A percentile compares a stretch with the other conserved stretches of the same genome.
Conservation (phyloP, 495 filamentous ascomycete species). For the Astrothelium subdiscretum region DNA sequence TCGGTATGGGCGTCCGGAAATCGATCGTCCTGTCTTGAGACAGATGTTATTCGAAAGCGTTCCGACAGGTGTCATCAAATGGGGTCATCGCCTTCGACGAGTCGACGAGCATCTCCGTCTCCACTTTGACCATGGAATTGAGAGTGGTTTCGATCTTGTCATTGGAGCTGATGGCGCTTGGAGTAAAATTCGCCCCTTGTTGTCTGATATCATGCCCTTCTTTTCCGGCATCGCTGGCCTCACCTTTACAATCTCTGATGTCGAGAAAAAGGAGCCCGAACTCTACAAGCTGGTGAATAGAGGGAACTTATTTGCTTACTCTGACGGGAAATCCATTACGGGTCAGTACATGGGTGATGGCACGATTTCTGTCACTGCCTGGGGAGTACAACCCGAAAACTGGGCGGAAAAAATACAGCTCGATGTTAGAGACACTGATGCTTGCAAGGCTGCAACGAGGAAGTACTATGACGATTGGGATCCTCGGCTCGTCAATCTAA, state of each 20-base stretch:
- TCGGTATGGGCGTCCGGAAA: conserved; percentile 19
- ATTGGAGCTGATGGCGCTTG: conserved; percentile 55
- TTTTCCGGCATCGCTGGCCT: conserved; percentile 36
- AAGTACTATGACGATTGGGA: conserved; percentile 13
- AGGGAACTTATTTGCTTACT: conserved; percentile 35
- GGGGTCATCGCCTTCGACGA: conserved; percentile 13
- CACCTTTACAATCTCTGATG: conserved; percentile 18
- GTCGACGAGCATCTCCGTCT: conserved; percentile 9
- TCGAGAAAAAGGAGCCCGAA: conserved; percentile 21
- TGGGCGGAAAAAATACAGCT: conserved; percentile 30
- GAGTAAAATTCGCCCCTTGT: conserved; percentile 37
- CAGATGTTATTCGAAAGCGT: conserved; percentile 33
- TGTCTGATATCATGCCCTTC: conserved; percentile 37
- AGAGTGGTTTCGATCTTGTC: conserved; percentile 40
- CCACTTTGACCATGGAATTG: conserved; percentile 21
- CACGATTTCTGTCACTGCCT: conserved; percentile 23
- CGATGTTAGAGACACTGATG: conserved; percentile 9
- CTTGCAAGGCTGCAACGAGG: conserved; percentile 2
- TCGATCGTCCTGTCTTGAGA: conserved; percentile 33
- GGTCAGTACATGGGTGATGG: conserved; percentile 39
- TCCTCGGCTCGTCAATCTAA: conserved; percentile 1
- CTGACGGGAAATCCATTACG: conserved; percentile 23
- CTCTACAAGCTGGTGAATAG: conserved; percentile 32
- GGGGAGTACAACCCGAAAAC: conserved; percentile 25
- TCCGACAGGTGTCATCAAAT: conserved; percentile 23